Conservation (phyloP, 2,329 filamentous ascomycete species). For the Colletotrichum sp. region DNA sequence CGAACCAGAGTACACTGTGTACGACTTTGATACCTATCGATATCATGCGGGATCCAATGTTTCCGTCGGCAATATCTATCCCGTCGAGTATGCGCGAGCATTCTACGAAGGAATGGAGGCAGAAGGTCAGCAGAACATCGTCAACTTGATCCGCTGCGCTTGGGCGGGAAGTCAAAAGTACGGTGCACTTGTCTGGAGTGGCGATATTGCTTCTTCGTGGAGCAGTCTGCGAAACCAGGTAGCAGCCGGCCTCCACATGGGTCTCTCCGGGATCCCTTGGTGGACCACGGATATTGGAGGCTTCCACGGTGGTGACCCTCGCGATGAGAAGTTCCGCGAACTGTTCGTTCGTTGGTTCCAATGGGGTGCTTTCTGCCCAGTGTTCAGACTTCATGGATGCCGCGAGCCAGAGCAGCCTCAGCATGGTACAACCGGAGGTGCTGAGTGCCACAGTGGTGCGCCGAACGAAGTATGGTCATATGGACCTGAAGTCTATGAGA, state of each 20-base stretch:
- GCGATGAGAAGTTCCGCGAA: constrained; percentile 62
- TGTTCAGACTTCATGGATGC: constrained; percentile 72
- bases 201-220: constrained; percentile 72
- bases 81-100: constrained; percentile 59
- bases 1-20: constrained; percentile 68
- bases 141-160: constrained; percentile 57
- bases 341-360: constrained; percentile 73
- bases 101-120: constrained; percentile 64
- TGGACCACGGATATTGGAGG: constrained; percentile 76
- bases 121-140: constrained; percentile 59
- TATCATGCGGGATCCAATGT: constrained; percentile 51
- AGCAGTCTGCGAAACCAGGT: constrained; percentile 63
- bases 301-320: constrained; percentile 68
- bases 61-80: constrained; percentile 63
- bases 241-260: constrained; percentile 70
- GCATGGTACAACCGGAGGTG: constrained; percentile 21
- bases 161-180: constrained; percentile 66
- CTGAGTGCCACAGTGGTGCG: constrained; percentile 51
- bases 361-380: constrained; percentile 71
- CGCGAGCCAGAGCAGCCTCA: constrained; percentile 57
- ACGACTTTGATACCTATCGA: constrained; percentile 72
- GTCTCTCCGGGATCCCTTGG: constrained; percentile 67
- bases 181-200: constrained; percentile 70
- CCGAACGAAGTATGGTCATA: constrained; percentile 72
- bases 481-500: constrained; percentile 62